A percentile compares a stretch with the other conserved stretches of the same genome.
These are phyloP conservation scores for Microcyclospora tardicrescens DNA, from an alignment of 2,329 filamentous ascomycete species.

Conservation along the genomic window DNA sequence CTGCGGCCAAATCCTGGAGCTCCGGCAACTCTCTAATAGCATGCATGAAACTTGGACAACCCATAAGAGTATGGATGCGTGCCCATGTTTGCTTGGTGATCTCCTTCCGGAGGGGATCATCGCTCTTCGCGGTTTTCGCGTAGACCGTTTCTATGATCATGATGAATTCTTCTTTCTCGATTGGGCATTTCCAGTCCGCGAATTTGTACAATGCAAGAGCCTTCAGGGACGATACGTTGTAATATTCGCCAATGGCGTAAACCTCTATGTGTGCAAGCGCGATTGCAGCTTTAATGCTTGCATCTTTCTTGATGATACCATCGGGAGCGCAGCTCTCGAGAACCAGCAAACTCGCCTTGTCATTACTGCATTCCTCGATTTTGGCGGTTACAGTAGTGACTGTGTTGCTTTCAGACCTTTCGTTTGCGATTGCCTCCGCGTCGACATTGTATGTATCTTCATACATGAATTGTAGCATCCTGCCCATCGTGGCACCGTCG, in stretches of 20 bases:
- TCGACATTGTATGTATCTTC: conserved; percentile 4
- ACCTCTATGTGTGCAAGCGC: conserved; percentile 5
- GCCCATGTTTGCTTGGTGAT: not conserved
- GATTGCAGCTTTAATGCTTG: not conserved
- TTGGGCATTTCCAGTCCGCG: not conserved
- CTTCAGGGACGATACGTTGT: conserved; percentile 5
- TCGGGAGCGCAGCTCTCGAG: too few species aligned
- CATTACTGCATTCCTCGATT: not conserved
- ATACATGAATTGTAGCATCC: conserved; percentile 10
- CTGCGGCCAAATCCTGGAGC: too few species aligned
- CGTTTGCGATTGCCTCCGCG: not conserved
- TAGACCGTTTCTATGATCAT: conserved; percentile 1
- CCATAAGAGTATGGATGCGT: too few species aligned
- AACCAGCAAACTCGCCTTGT: too few species aligned
- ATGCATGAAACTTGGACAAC: too few species aligned
- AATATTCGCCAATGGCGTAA: conserved; percentile 5
- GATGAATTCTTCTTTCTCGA: conserved; percentile 2
- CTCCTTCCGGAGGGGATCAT: conserved; percentile 3
- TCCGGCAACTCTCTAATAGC: too few species aligned
- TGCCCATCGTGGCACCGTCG: conserved; percentile 5
- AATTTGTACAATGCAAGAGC: conserved; percentile 4
- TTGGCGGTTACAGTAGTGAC: not conserved
- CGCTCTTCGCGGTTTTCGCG: not conserved
- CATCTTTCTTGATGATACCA: too few species aligned
- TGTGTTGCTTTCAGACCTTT: not conserved